A percentile compares a stretch with the other conserved stretches of the same genome.
Conservation (phyloP, 2,329 filamentous ascomycete species). For the Aspergillus candidus region DNA sequence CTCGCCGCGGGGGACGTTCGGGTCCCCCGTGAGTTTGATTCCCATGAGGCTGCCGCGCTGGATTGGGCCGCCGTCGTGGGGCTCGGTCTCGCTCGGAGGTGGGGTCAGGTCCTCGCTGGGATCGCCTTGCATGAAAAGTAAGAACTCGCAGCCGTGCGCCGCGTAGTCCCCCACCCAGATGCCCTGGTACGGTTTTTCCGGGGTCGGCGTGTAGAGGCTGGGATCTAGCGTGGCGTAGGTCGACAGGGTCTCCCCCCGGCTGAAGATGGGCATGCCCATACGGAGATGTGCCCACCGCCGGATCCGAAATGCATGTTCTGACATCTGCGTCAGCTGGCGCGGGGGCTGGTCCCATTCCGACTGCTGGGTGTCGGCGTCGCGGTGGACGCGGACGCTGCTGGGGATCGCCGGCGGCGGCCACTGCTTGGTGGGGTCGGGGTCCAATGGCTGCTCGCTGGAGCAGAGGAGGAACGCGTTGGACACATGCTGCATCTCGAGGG, state of each 20-base stretch:
- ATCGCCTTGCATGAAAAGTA: constrained; percentile 72
- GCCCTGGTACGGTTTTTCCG: constrained; percentile 74
- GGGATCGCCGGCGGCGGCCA: constrained; percentile 75
- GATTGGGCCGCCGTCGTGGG: constrained; percentile 43
- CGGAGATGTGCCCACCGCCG: constrained; percentile 68
- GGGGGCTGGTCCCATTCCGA: constrained; percentile 46
- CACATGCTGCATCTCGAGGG: constrained; percentile 46
- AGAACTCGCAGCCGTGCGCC: constrained; percentile 80
- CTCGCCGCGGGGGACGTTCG: constrained; percentile 82
- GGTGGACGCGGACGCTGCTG: constrained; percentile 52
- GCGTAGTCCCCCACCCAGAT: constrained; percentile 92
- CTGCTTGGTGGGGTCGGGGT: constrained; percentile 45
- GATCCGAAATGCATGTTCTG: constrained; percentile 65
- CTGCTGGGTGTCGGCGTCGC: constrained; percentile 42
- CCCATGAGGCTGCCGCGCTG: constrained; percentile 68
- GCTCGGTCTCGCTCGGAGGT: constrained; percentile 38
- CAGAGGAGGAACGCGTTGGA: constrained; percentile 65
- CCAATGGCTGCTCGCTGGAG: constrained; percentile 40
- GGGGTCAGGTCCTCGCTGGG: constrained; percentile 26
- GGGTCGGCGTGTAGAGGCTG: constrained; percentile 71
- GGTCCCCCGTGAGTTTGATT: constrained; percentile 87
- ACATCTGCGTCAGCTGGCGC: constrained; percentile 53
- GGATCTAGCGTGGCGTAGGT: constrained; percentile 70
- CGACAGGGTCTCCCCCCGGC: constrained; percentile 44
- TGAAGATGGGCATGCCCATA: constrained; percentile 38